Evolutionary conservation across 805 yeast genomes (phyloP), one percentile per base, ranked within the genome.

Genomic region (Candida adriatica): DNA sequence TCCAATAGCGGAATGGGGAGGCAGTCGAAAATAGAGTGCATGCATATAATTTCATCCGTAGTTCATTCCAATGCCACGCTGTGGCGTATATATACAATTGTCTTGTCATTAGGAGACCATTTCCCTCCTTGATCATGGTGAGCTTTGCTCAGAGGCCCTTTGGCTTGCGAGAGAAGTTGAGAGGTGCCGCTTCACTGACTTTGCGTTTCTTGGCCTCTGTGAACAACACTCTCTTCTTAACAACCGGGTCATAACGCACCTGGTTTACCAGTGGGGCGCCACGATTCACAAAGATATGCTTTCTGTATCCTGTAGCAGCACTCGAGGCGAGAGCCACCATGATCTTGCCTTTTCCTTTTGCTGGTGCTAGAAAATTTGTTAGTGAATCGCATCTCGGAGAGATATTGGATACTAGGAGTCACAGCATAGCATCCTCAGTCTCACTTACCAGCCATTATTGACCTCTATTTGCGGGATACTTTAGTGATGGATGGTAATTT

Each of bases 221-320:
- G 64, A 92, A 90, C 39, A 90, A 65, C 31, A 92, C 95, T 63
- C 87, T 96, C 58, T 95, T 77, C 59, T 82, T 77, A 8, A 85
- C 96, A 2, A 78, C 49, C 3, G 95, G 95, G 53, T 86, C 96
- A 51, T 86, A 86, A 48, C 92, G 73, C 19, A 88, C 79, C 52
- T 86, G 92, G 29, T 75, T 76, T 41, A 90, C 77, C 35, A 74
- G 66, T 29, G 84, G 83, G 4, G 94, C 76, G 33, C 83, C 76
- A 64, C 96, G 79, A 30, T 87, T 92, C 28, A 88, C 73, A 31
- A 76, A 66, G 43, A 87, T 73, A 55, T 87, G 79, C 53, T 94
- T 76, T 54, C 76, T 75, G 58, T 69, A 84, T 2, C 97, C 97
- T 1, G 97, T 88, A 46, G 80, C 74, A 13, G 96, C 97, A 2